Evolutionary conservation across 345 rosid genomes (phyloP).

Genomic region (Boechera divaricarpa): DNA sequence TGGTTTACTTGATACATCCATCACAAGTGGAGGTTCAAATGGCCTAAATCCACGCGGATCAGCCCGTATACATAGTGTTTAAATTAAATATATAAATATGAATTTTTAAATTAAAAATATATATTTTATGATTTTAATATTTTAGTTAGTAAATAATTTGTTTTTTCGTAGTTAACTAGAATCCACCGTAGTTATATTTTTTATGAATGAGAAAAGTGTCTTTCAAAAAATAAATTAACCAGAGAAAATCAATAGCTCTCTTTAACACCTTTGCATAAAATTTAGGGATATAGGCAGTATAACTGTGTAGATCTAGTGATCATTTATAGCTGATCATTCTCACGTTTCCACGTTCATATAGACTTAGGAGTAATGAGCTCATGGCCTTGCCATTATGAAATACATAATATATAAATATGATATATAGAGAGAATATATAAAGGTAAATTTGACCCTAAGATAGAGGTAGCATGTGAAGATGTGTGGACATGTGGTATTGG

Average conservation of each 20-base stretch:
- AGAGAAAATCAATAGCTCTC: background rate
- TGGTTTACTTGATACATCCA: background rate
- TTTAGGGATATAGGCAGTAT: background rate
- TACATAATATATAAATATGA: constrained; percentile 1
- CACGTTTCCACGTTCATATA: constrained; percentile 33
- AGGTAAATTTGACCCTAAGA: constrained; percentile 7
- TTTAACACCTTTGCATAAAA: background rate
- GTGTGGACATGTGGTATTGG: constrained; percentile 1
- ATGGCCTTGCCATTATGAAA: constrained; percentile 23
- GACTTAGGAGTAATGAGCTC: constrained; percentile 17
- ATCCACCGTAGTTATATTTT: background rate
- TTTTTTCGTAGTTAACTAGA: no score
- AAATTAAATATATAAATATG: no score
- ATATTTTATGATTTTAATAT: background rate
- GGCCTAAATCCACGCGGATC: background rate
- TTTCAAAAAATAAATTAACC: no score
- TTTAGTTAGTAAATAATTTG: background rate
- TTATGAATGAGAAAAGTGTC: background rate
- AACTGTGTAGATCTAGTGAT: constrained; percentile 1
- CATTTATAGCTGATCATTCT: constrained; percentile 8
- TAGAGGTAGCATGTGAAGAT: constrained; percentile 20
- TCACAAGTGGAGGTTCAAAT: background rate
- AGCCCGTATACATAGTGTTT: no score
- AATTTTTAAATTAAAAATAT: no score
- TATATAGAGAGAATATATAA: background rate